Evolutionary conservation across 345 rosid genomes (phyloP).

Genomic region (Eucalyptus polyanthemos): DNA sequence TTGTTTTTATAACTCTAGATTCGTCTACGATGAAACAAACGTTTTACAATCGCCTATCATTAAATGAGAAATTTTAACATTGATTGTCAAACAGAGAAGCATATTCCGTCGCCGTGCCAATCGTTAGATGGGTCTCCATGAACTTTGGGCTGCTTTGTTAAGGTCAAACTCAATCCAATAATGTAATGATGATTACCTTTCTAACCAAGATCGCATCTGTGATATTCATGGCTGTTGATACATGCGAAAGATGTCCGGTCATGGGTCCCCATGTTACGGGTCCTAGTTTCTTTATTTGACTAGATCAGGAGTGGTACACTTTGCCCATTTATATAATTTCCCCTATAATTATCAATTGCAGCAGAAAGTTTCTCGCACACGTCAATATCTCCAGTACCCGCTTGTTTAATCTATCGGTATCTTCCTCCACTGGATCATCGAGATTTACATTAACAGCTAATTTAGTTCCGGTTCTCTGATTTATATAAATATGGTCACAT

Average conservation of each 20-base stretch:
- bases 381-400: not conserved
- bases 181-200: not conserved
- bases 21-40: not conserved
- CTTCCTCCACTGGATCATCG: not conserved
- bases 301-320: not conserved
- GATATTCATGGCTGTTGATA: not conserved
- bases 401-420: not conserved
- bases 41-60: not conserved
- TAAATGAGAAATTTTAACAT: not conserved
- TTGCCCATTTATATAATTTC: not conserved
- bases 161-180: not conserved
- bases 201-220: not conserved
- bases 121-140: not conserved
- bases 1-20: not conserved
- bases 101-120: not conserved
- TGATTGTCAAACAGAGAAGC: not conserved
- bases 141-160: not conserved
- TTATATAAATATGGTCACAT: not conserved
- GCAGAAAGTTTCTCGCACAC: not conserved
- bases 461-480: not conserved
- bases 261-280: not conserved
- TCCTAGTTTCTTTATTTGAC: not conserved
- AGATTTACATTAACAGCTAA: not conserved
- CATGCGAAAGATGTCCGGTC: not conserved
- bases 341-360: not conserved